A percentile compares a stretch with the other conserved stretches of the same genome.
phyloP scores from a whole-genome alignment of 176 grass and related monocot species.

The Pharus latifolius region DNA sequence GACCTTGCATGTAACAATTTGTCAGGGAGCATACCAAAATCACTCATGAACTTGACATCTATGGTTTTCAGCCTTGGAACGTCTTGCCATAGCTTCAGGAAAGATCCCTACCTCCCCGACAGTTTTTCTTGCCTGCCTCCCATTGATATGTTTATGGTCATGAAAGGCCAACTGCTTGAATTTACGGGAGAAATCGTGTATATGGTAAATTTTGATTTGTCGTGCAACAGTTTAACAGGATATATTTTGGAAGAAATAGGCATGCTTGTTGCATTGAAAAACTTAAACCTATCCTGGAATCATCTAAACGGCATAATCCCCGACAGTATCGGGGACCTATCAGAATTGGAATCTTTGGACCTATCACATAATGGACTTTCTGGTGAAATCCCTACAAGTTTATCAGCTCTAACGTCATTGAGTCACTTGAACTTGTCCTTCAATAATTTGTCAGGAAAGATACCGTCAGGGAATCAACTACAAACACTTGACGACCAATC shows the following conservation, averaged over 20 bases:
- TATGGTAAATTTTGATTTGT: background rate
- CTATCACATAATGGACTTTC: background rate
- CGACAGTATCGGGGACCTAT: background rate
- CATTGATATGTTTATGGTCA: no score
- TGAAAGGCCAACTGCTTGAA: no score
- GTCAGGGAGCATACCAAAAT: constrained; percentile 12
- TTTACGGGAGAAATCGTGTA: no score
- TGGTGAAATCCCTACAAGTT: background rate
- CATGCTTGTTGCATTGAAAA: background rate
- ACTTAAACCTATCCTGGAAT: constrained; percentile 14
- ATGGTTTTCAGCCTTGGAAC: background rate
- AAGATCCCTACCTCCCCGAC: no score
- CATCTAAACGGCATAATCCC: background rate
- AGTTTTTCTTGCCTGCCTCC: no score
- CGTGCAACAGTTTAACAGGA: background rate
- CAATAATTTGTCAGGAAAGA: background rate
- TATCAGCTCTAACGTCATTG: background rate
- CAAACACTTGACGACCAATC: background rate
- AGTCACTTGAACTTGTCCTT: background rate
- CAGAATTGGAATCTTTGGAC: background rate
- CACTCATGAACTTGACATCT: background rate
- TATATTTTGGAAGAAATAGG: background rate
- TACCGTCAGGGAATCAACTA: constrained; percentile 3
- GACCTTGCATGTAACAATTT: constrained; percentile 29
- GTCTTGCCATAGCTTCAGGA: no score